Evolutionary conservation across 768 basidiomycete species (phyloP).

Genomic region (Jaapia argillacea): DNA sequence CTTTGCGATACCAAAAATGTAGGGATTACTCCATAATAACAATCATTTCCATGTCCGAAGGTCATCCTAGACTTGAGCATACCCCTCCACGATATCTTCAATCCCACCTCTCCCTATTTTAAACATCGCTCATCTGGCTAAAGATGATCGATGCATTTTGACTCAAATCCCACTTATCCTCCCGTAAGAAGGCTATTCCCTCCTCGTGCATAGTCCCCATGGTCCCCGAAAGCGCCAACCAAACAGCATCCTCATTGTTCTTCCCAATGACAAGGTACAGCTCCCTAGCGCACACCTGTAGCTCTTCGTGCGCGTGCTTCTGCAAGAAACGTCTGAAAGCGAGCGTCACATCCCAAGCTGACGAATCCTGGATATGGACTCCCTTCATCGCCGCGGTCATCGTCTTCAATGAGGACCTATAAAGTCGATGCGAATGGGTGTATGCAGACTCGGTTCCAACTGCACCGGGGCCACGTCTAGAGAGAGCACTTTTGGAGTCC

Average conservation of each 20-base stretch:
- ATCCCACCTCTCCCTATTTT: no score
- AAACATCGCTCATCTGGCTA: neutral
- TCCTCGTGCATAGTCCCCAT: constrained; percentile 28
- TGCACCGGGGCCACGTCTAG: constrained; percentile 37
- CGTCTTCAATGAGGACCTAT: constrained; percentile 66
- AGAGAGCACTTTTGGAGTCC: constrained; percentile 59
- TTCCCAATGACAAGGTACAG: constrained; percentile 52
- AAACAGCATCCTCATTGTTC: constrained; percentile 74
- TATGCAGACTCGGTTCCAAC: constrained; percentile 65
- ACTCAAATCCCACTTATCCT: constrained; percentile 55
- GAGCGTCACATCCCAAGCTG: constrained; percentile 76
- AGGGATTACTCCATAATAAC: no score
- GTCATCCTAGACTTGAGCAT: no score
- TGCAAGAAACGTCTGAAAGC: constrained; percentile 72
- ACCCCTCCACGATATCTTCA: no score
- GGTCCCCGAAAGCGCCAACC: constrained; percentile 64
- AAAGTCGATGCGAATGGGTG: constrained; percentile 72
- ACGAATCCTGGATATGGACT: constrained; percentile 60
- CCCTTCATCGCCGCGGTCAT: constrained; percentile 56
- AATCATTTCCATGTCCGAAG: no score
- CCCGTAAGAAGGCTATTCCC: constrained; percentile 38
- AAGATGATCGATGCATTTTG: constrained; percentile 24
- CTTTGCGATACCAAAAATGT: no score
- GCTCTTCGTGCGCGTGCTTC: constrained; percentile 53
- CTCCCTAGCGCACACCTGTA: constrained; percentile 55